Evolutionary conservation across 805 yeast species (phyloP).

Genomic region (Starmerella vaccinii): DNA sequence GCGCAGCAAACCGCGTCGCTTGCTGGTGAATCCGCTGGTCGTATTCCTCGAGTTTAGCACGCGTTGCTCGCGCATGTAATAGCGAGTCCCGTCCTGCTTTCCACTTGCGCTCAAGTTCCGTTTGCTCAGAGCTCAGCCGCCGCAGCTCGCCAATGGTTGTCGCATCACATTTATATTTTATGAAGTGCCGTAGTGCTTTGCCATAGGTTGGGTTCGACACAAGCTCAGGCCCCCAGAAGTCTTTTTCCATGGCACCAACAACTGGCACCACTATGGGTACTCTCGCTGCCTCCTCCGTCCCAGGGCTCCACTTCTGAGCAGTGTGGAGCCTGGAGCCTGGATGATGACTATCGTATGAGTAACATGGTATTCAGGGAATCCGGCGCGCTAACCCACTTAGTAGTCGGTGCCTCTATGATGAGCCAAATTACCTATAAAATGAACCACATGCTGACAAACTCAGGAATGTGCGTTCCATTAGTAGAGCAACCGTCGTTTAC

Average conservation of each 20-base stretch:
- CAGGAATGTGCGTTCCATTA: too few relatives aligned
- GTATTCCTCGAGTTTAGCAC: conserved; percentile 11
- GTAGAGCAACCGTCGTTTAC: too few relatives aligned
- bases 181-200: conserved; percentile 13
- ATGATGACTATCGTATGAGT: too few relatives aligned
- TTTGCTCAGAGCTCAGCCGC: background rate
- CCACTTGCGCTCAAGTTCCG: conserved; percentile 10
- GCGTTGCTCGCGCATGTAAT: conserved; percentile 7
- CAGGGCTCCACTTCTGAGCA: too few relatives aligned
- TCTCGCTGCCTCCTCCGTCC: too few relatives aligned
- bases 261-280: background rate
- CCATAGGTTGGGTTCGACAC: conserved; percentile 1
- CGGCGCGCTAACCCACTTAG: too few relatives aligned
- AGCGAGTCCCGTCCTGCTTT: conserved; percentile 7
- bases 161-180: conserved; percentile 3
- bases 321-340: too few relatives aligned
- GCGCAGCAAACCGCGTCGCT: conserved; percentile 2
- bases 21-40: conserved; percentile 13
- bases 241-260: background rate
- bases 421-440: too few relatives aligned
- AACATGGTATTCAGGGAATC: too few relatives aligned
- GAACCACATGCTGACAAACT: too few relatives aligned
- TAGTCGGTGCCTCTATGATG: too few relatives aligned
- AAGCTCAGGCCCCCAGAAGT: background rate
- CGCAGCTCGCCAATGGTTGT: background rate